phyloP scores from a whole-genome alignment of 1,284 basidiomycete genomes.

The Meira miltonrushii region DNA sequence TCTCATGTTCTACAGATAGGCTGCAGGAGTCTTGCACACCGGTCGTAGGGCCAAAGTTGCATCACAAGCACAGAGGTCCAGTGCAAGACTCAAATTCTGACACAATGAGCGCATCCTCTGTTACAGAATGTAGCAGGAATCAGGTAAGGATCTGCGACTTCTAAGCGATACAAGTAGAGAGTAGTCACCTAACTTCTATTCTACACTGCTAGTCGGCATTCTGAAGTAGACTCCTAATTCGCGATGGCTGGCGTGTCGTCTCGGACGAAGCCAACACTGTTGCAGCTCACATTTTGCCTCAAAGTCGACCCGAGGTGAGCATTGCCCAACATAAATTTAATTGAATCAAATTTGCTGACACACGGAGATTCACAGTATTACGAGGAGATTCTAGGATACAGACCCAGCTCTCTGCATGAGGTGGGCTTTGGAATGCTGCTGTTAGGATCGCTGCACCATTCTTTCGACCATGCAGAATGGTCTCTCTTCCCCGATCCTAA shows the following conservation, averaged over 20 bases:
- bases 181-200: not conserved
- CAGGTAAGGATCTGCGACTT: not conserved
- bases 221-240: too few relatives aligned
- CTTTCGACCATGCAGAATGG: conserved; percentile 1
- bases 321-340: not conserved
- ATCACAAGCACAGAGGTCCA: not conserved
- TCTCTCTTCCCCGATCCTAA: not conserved
- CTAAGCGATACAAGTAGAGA: not conserved
- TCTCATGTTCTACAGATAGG: not conserved
- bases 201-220: not conserved
- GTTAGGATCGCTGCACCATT: not conserved
- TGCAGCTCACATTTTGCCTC: too few relatives aligned
- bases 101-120: conserved; percentile 2
- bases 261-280: not conserved
- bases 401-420: not conserved
- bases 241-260: too few relatives aligned
- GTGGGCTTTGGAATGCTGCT: not conserved
- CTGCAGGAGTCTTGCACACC: not conserved
- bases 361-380: not conserved
- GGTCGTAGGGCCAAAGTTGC: not conserved
- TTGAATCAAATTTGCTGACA: not conserved
- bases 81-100: not conserved
- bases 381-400: too few relatives aligned
- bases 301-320: not conserved
- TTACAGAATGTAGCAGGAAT: not conserved